Conservation (phyloP, 2,329 filamentous ascomycete genomes). For the Tolypocladium amazonense region DNA sequence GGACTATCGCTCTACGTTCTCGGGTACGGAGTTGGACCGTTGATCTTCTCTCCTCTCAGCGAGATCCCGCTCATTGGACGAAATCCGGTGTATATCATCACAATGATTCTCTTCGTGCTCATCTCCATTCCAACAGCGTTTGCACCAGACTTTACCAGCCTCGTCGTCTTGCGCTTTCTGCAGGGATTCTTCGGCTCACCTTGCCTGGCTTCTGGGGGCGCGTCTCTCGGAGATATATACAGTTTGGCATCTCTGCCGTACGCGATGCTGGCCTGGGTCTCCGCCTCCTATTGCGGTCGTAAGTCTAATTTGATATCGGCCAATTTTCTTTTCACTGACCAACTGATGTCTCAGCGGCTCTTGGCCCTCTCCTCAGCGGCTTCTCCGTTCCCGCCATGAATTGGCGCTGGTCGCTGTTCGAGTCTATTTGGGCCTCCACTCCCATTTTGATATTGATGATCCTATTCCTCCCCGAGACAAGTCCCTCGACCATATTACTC, state of each 20-base stretch:
- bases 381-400: conserved; percentile 45
- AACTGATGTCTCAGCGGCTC: conserved; percentile 27
- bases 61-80: conserved; percentile 58
- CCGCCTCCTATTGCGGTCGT: conserved; percentile 37
- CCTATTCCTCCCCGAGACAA: conserved; percentile 54
- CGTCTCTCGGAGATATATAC: conserved; percentile 42
- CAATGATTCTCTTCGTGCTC: conserved; percentile 59
- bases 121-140: conserved; percentile 54
- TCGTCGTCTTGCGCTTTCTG: conserved; percentile 54
- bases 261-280: conserved; percentile 48
- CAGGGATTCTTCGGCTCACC: conserved; percentile 58
- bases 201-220: conserved; percentile 48
- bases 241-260: conserved; percentile 45
- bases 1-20: conserved; percentile 54
- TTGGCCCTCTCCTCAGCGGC: conserved; percentile 50
- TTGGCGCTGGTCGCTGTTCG: conserved; percentile 55
- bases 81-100: conserved; percentile 56
- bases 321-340: neutral
- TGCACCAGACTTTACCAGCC: conserved; percentile 49
- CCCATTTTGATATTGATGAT: conserved; percentile 52
- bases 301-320: conserved; percentile 6
- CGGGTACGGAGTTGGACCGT: conserved; percentile 51
- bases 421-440: conserved; percentile 51
- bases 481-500: conserved; percentile 46
- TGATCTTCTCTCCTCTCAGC: conserved; percentile 54